Percentiles rank a stretch among this genome's conserved stretches.
phyloP scores from a whole-genome alignment of 2,329 filamentous ascomycete species.

The Nothophoma quercina region DNA sequence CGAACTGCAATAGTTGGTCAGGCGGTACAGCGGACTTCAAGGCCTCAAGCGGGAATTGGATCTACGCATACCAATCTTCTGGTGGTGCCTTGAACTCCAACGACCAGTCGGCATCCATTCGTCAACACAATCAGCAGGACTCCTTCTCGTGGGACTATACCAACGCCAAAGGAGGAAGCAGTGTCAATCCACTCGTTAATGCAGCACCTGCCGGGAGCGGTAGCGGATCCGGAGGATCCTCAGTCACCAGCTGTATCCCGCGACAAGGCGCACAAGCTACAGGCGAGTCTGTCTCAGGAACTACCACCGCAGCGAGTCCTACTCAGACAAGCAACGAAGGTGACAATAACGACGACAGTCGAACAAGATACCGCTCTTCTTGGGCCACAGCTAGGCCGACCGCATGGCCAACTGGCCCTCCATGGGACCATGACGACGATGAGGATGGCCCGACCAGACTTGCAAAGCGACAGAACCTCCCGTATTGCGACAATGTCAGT shows the following conservation, averaged over 20 bases:
- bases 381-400: slow-evolving; percentile 30
- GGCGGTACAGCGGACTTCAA: slow-evolving; percentile 62
- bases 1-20: slow-evolving; percentile 62
- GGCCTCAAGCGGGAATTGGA: slow-evolving; percentile 56
- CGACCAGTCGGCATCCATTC: slow-evolving; percentile 53
- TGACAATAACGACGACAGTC: background rate
- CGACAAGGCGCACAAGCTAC: slow-evolving; percentile 31
- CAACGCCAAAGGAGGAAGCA: slow-evolving; percentile 59
- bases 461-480: slow-evolving; percentile 32
- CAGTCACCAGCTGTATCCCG: slow-evolving; percentile 41
- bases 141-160: slow-evolving; percentile 59
- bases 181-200: slow-evolving; percentile 53
- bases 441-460: slow-evolving; percentile 4
- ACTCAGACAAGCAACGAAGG: background rate
- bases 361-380: slow-evolving; percentile 1
- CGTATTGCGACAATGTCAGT: slow-evolving; percentile 40
- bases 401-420: slow-evolving; percentile 20
- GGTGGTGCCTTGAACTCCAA: slow-evolving; percentile 59
- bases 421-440: slow-evolving; percentile 4
- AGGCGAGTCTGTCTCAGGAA: slow-evolving; percentile 8
- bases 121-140: slow-evolving; percentile 53
- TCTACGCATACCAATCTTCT: slow-evolving; percentile 56
- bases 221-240: slow-evolving; percentile 14
- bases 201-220: slow-evolving; percentile 31
- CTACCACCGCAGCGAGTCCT: slow-evolving; percentile 7